Base-by-base conservation (phyloP, 768 basidiomycete species). In the Candolleomyces aberdarensis region DNA sequence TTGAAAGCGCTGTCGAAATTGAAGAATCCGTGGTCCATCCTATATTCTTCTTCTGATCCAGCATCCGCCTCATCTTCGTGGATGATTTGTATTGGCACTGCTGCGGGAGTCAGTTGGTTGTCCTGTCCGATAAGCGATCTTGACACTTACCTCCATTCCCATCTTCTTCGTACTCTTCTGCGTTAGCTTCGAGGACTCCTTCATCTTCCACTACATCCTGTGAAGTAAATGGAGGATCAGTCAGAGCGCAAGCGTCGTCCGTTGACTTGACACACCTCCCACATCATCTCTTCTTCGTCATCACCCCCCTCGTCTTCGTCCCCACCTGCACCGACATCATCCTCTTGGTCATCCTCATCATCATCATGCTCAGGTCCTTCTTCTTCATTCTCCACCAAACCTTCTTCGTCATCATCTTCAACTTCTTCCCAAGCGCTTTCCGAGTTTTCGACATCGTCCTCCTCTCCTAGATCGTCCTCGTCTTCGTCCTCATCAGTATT, bases 391-490 rank as follows among this genome's bases (percentile, higher is more conserved):
- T 82, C 80, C 29, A 81, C 80, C 19, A 85, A 62, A 54, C 86
- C 89, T 46, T 87, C 87, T 39, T 87, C 85, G 49, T 88, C 87
- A 0, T 87, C 88, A 32, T 87, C 87, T n/a, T 86, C 87, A 31
- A 76, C 84, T 50, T 85, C 83, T 56, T 82, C 85, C 85, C 91
- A 92, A 36, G 72, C 82, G 59, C 85, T 86, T 54, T 78, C 85
- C 19, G 82, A 83, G 44, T 82, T 84, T 39, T 78, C 84, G 32
- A 79, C 82, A n/a, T 85, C 32, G 13, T 60, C 62, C 13, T 79
- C 47, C 31, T 62, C 65, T 17, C 84, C 86, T 1, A 86, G 72
- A 19, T 84, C 89, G 48, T 84, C 88, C 36, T 83, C 86, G 3
- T 83, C 88, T 7, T 76, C 85, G 31, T 85, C 86, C 31, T 89